phyloP scores from a whole-genome alignment of 2,329 filamentous ascomycete species.

The Diplodia scrobiculata region DNA sequence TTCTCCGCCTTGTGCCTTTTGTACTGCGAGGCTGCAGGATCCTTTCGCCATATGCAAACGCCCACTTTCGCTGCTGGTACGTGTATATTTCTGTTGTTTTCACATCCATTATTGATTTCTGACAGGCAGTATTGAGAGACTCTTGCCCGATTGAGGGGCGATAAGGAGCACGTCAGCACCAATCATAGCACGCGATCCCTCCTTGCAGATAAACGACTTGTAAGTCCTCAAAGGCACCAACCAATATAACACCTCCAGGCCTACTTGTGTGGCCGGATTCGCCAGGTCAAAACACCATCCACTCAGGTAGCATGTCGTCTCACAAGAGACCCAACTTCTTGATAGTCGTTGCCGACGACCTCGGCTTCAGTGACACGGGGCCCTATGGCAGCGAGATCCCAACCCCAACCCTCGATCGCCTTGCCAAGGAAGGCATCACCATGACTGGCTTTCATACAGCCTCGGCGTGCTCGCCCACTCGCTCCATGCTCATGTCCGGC shows the following conservation, averaged over 20 bases:
- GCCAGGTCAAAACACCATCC: background rate
- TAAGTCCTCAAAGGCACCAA: background rate
- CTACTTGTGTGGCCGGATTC: too few relatives aligned
- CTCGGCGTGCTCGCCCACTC: conserved; percentile 31
- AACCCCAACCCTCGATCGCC: conserved; percentile 29
- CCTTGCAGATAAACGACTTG: too few relatives aligned
- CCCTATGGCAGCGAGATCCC: conserved; percentile 30
- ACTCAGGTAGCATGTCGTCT: background rate
- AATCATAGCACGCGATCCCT: background rate
- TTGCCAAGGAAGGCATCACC: conserved; percentile 24
- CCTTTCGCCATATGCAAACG: background rate
- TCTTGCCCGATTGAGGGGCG: background rate
- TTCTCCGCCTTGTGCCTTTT: background rate
- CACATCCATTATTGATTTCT: too few relatives aligned
- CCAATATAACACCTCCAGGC: background rate
- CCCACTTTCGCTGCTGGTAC: too few relatives aligned
- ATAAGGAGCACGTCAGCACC: conserved; percentile 17
- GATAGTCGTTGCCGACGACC: conserved; percentile 37
- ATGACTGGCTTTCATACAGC: conserved; percentile 30
- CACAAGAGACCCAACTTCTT: conserved; percentile 34
- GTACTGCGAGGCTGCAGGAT: background rate
- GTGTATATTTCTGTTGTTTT: too few relatives aligned
- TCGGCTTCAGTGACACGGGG: conserved; percentile 29
- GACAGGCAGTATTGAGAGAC: too few relatives aligned
- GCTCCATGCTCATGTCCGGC: conserved; percentile 28